These are phyloP conservation scores for Kodamaea fungicola DNA, from an alignment of 1,139 yeast genomes.

Conservation along the genomic window DNA sequence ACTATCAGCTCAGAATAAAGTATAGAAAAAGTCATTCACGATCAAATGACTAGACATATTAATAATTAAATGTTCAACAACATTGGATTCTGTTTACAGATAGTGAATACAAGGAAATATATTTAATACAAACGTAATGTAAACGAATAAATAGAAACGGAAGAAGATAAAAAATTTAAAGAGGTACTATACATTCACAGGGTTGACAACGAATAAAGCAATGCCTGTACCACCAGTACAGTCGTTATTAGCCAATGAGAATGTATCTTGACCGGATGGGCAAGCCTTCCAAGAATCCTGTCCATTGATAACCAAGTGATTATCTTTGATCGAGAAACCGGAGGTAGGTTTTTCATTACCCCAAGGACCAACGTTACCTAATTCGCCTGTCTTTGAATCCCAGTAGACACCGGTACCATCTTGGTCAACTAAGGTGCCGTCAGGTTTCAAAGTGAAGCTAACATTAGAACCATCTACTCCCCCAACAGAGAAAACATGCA, in stretches of 20 bases:
- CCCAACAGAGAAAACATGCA: slow-evolving; percentile 31
- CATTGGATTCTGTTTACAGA: too few species aligned
- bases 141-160: too few species aligned
- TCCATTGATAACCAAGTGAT: slow-evolving; percentile 21
- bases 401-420: slow-evolving; percentile 24
- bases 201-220: slow-evolving; percentile 15
- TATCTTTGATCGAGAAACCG: slow-evolving; percentile 23
- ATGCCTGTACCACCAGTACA: slow-evolving; percentile 29
- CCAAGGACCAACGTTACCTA: slow-evolving; percentile 28
- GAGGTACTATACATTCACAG: slow-evolving; percentile 5
- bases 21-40: too few species aligned
- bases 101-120: neutral
- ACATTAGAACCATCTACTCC: slow-evolving; percentile 26
- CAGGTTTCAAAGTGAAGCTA: slow-evolving; percentile 20
- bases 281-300: slow-evolving; percentile 23
- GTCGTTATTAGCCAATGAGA: slow-evolving; percentile 23
- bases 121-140: neutral
- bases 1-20: too few species aligned
- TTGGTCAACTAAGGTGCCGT: slow-evolving; percentile 27
- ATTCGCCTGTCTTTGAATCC: slow-evolving; percentile 25
- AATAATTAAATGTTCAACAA: too few species aligned
- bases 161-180: neutral
- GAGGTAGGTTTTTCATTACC: slow-evolving; percentile 22
- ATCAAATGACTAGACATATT: too few species aligned
- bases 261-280: slow-evolving; percentile 24